phyloP scores from a whole-genome alignment of 2,329 filamentous ascomycete species.

The Fusarium abutilonis region DNA sequence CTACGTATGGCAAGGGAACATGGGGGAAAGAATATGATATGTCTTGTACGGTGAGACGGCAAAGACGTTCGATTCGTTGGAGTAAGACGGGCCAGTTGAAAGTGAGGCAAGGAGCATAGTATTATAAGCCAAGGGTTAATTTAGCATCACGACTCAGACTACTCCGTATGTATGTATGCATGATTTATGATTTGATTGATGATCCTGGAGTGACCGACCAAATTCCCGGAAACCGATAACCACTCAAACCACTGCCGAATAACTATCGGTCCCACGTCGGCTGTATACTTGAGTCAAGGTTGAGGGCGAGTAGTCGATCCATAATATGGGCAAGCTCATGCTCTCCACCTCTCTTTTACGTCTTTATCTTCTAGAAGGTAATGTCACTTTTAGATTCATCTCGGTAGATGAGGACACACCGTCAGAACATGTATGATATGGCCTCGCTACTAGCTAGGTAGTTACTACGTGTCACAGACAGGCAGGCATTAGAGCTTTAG shows the following conservation, averaged over 20 bases:
- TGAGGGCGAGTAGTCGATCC: too few relatives aligned
- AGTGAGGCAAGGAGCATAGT: not conserved
- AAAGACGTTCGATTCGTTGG: conserved; percentile 5
- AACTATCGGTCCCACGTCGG: not conserved
- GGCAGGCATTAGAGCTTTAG: not conserved
- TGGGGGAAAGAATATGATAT: conserved; percentile 4
- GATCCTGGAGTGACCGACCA: conserved; percentile 5
- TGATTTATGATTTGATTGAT: not conserved
- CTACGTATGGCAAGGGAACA: conserved; percentile 1
- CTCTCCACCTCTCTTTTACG: too few relatives aligned
- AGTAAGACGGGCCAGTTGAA: not conserved
- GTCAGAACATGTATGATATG: too few relatives aligned
- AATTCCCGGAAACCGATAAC: conserved; percentile 18
- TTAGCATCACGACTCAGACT: not conserved
- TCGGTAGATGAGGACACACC: too few relatives aligned
- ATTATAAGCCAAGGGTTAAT: not conserved
- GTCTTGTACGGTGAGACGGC: conserved; percentile 1
- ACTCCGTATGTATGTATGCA: too few relatives aligned
- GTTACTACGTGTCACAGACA: not conserved
- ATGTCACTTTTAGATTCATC: too few relatives aligned
- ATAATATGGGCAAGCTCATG: too few relatives aligned
- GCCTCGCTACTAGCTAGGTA: too few relatives aligned
- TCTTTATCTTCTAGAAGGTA: too few relatives aligned
- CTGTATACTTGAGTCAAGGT: conserved; percentile 1
- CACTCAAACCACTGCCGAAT: not conserved